These are phyloP conservation scores for Fragaria iinumae DNA, from an alignment of 306 rosid species.

Conservation along the genomic window DNA sequence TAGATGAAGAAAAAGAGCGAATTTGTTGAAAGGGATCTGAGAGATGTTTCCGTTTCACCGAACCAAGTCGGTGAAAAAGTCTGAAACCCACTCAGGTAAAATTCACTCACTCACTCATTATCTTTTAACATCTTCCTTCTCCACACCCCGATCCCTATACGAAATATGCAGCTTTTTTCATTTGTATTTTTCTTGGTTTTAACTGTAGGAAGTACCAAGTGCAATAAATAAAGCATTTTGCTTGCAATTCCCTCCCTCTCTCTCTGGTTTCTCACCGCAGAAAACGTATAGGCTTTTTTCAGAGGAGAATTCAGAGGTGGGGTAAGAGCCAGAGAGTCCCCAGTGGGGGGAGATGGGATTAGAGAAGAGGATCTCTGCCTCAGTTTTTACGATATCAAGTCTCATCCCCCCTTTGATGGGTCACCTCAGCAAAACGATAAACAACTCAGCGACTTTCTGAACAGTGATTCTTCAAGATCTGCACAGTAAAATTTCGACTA, in stretches of 20 bases:
- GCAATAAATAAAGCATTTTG: neutral
- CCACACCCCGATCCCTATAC: neutral
- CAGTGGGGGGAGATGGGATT: neutral
- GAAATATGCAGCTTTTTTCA: neutral
- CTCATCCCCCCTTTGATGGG: neutral
- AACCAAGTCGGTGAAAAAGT: conserved; percentile 6
- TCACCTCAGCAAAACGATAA: conserved; percentile 4
- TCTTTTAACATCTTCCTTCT: neutral
- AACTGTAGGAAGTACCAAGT: neutral
- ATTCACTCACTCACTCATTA: neutral
- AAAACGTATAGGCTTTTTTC: neutral
- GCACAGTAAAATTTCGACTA: neutral
- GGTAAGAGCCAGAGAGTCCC: neutral
- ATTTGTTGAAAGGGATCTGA: conserved; percentile 5
- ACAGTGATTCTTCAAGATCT: neutral
- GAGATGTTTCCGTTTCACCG: conserved; percentile 9
- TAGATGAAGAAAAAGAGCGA: neutral
- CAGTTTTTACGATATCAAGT: conserved; percentile 12
- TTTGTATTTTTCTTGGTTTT: neutral
- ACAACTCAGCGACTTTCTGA: neutral
- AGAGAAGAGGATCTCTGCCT: conserved; percentile 27
- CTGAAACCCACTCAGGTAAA: neutral
- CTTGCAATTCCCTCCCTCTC: neutral
- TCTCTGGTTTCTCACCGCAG: neutral
- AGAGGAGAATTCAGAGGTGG: neutral